Conservation (phyloP, 2,329 filamentous ascomycete species). For the Akanthomyces muscarius region DNA sequence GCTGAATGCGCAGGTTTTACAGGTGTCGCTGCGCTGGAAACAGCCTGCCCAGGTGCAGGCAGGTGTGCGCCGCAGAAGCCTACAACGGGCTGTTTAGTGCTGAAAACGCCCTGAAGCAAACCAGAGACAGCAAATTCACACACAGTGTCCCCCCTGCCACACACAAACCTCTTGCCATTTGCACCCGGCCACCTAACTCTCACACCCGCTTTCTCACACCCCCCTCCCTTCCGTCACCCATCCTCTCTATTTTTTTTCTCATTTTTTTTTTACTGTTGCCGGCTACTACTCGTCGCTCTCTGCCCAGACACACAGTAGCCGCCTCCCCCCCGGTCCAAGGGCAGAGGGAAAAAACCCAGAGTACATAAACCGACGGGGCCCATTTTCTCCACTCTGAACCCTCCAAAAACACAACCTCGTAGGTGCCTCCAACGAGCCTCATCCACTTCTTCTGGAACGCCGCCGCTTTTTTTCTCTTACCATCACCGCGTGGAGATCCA, state of each 20-base stretch:
- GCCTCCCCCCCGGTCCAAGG: slow-evolving; percentile 9
- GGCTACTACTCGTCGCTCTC: slow-evolving; percentile 8
- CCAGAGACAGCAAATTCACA: not conserved
- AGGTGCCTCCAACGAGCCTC: slow-evolving; percentile 18
- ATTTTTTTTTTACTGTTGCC: slow-evolving; percentile 4
- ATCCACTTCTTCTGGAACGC: slow-evolving; percentile 19
- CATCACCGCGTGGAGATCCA: slow-evolving; percentile 14
- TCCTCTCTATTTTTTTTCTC: slow-evolving; percentile 8
- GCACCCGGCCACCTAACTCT: slow-evolving; percentile 10
- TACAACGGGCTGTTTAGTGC: not conserved
- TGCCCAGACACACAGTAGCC: slow-evolving; percentile 10
- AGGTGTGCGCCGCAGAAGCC: not conserved
- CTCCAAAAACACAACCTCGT: slow-evolving; percentile 19
- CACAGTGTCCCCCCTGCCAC: slow-evolving; percentile 3
- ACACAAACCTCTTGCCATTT: not conserved
- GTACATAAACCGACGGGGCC: slow-evolving; percentile 17
- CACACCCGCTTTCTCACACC: not conserved
- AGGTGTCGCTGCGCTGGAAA: not conserved
- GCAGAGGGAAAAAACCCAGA: slow-evolving; percentile 16
- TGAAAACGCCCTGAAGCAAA: not conserved
- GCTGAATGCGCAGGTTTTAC: not conserved
- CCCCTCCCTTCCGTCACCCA: slow-evolving; percentile 3
- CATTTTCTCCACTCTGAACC: slow-evolving; percentile 19
- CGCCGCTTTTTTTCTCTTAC: slow-evolving; percentile 18
- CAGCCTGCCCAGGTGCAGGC: no score